Base-by-base conservation (phyloP, 2,329 filamentous ascomycete genomes). In the Aspergillus jensenii region DNA sequence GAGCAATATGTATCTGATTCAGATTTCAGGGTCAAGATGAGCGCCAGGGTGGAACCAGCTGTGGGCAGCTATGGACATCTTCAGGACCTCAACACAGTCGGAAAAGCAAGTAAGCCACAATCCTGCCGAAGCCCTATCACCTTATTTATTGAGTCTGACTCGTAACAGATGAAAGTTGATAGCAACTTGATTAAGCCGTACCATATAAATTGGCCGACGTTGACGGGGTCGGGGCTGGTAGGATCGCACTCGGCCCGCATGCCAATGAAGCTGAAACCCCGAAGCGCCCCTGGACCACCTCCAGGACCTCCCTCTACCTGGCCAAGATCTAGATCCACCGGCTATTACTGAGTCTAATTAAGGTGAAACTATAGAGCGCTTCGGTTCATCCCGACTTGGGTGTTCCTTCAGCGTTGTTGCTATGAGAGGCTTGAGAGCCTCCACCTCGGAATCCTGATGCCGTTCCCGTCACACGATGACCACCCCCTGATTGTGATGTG, bases 191-290 rank as follows among this genome's bases (percentile, higher is more conserved):
- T 37, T 37, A 37, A 37, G 14, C 15, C 39, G 53, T 49, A 39
- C 52, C 51, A 50, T 50, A 54, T 58, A 52, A 48, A 59, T 51
- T 51, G 46, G 19, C n/a, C 6, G n/a, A 27, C 27, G 40, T 43
- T 54, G 31, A 17, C 31, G 19, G 15, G n/a, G 19, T 43, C 25
- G 15, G 31, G 17, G 19, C 21, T 17, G 15, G 31, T 25, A 44
- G 39, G 23, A 19, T 40, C 14, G 27, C 40, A 52, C 25, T 46
- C 43, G 52, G 35, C 41, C 51, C 41, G 15, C 7, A 19, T 9
- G 7, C 58, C 63, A 66, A 65, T 67, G 63, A 65, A 67, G 58
- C 45, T 66, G 63, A 67, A 67, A 65, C 65, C 58, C 46, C 43
- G 48, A 25, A 52, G 55, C 27, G 27, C 27, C 27, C 27, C 27